phyloP scores from a whole-genome alignment of 192 early-diverging fungal genomes.

The Coemansia sp. region DNA sequence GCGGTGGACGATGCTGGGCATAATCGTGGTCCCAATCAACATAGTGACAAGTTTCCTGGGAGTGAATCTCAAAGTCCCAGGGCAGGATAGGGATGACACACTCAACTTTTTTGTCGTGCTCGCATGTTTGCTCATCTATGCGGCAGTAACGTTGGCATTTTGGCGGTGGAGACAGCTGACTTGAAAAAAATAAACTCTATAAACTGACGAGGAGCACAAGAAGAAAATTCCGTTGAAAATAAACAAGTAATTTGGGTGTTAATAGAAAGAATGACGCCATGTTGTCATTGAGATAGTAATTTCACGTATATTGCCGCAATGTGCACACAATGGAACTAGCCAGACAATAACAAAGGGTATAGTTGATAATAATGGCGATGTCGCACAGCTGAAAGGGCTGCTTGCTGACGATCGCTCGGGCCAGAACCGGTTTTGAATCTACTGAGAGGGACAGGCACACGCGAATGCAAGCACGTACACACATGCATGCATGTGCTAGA shows the following conservation, averaged over 20 bases:
- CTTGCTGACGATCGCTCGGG: background rate
- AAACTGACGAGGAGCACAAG: background rate
- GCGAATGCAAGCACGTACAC: background rate
- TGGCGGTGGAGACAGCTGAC: conserved; percentile 50
- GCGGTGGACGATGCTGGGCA: conserved; percentile 55
- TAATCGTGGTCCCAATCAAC: conserved; percentile 55
- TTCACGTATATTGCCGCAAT: background rate
- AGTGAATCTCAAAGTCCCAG: conserved; percentile 71
- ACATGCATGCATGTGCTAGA: background rate
- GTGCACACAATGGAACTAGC: background rate
- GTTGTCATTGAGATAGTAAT: background rate
- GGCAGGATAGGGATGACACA: conserved; percentile 61
- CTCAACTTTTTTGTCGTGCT: conserved; percentile 55
- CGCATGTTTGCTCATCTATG: conserved; percentile 48
- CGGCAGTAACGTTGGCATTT: conserved; percentile 40
- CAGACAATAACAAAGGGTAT: background rate
- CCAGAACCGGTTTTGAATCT: conserved; percentile 1
- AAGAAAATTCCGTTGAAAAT: background rate
- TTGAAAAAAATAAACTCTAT: background rate
- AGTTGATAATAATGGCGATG: background rate
- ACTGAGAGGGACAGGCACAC: background rate
- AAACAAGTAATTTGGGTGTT: background rate
- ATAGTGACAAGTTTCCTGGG: conserved; percentile 64
- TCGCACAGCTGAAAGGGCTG: background rate
- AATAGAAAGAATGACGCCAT: background rate